Percentiles rank a stretch among this genome's conserved stretches.
These are phyloP conservation scores for Byssoonygena ceratinophila DNA, from an alignment of 2,329 filamentous ascomycete species.

Conservation along the genomic window DNA sequence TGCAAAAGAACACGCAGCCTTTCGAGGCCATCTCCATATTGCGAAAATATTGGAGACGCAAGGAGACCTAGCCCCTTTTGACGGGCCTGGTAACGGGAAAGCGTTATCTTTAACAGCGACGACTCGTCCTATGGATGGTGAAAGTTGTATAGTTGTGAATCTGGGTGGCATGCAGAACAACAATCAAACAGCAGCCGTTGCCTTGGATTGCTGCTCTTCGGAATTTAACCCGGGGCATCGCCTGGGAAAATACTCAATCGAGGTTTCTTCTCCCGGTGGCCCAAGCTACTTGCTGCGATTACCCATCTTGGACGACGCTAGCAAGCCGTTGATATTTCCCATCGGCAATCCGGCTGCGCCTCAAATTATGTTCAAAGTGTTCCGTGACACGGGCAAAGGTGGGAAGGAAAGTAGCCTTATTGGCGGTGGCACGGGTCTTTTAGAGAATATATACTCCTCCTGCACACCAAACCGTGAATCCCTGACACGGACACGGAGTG, in stretches of 20 bases:
- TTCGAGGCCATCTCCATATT: slow-evolving; percentile 26
- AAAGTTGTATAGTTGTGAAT: slow-evolving; percentile 16
- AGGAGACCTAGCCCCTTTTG: not conserved
- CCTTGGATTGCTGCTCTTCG: slow-evolving; percentile 7
- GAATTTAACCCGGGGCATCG: not conserved
- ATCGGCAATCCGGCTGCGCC: slow-evolving; percentile 11
- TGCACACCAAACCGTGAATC: slow-evolving; percentile 26
- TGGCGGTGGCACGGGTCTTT: slow-evolving; percentile 23
- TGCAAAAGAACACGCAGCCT: slow-evolving; percentile 28
- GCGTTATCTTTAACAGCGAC: not conserved
- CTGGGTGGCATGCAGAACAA: slow-evolving; percentile 18
- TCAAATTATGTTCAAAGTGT: slow-evolving; percentile 20
- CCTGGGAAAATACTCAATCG: slow-evolving; percentile 11
- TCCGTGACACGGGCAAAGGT: not conserved
- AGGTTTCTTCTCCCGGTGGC: slow-evolving; percentile 9
- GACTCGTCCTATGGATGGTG: not conserved
- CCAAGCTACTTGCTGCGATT: slow-evolving; percentile 14
- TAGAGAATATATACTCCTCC: slow-evolving; percentile 19
- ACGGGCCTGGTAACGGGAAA: not conserved
- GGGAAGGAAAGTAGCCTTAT: slow-evolving; percentile 15
- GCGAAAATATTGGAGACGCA: slow-evolving; percentile 16
- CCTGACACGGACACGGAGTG: slow-evolving; percentile 25
- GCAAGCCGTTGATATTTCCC: slow-evolving; percentile 20
- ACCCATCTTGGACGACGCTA: slow-evolving; percentile 22
- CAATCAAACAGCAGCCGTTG: slow-evolving; percentile 11